Evolutionary conservation across 2,329 filamentous ascomycete genomes (phyloP).

Genomic region (Beauveria caledonica): DNA sequence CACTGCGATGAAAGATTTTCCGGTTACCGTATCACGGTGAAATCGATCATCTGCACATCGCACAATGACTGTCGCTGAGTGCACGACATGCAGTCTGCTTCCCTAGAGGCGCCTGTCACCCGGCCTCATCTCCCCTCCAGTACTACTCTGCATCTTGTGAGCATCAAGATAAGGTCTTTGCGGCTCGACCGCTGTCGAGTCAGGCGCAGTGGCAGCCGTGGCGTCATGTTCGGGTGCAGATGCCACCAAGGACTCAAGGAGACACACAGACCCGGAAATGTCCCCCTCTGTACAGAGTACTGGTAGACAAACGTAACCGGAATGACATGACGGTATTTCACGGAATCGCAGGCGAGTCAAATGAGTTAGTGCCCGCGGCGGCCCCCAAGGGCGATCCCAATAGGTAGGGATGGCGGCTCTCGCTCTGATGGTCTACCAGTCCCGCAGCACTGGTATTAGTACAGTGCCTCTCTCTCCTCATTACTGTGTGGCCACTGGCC

Average conservation of each 20-base stretch:
- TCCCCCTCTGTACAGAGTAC: not conserved
- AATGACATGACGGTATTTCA: not conserved
- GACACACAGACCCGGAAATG: not conserved
- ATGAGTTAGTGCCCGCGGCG: conserved; percentile 4
- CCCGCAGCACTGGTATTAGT: not conserved
- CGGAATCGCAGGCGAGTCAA: not conserved
- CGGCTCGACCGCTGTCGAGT: not conserved
- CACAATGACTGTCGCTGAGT: not conserved
- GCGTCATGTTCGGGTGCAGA: not conserved
- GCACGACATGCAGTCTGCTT: not conserved
- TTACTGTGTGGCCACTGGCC: not conserved
- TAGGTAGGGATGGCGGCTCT: conserved; percentile 5
- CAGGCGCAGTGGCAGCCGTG: not conserved
- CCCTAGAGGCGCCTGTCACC: not conserved
- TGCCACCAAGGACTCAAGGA: not conserved
- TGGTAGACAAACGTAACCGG: not conserved
- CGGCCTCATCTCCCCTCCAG: not conserved
- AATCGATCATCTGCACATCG: not conserved
- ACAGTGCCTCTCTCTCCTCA: not conserved
- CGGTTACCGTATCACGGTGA: not conserved
- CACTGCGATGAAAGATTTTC: conserved; percentile 1
- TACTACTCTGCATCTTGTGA: not conserved
- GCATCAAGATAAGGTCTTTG: not conserved
- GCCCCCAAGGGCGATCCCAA: conserved; percentile 7
- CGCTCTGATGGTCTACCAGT: not conserved